These are phyloP conservation scores for Globisporangium middletonii DNA, from an alignment of 352 stramenopile genomes.

Conservation along the genomic window DNA sequence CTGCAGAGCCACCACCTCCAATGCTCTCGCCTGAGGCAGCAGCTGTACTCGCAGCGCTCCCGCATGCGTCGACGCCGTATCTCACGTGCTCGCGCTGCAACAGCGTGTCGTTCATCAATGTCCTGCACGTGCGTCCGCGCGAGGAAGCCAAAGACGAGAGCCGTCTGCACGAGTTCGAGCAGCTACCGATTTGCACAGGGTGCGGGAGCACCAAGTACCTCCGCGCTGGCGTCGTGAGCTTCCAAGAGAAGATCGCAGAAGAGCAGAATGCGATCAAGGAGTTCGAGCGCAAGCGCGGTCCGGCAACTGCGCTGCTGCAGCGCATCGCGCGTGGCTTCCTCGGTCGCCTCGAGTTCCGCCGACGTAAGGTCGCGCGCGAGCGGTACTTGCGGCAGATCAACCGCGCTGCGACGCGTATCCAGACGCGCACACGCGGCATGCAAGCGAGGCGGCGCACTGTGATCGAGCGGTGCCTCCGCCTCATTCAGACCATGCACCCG, in stretches of 20 bases:
- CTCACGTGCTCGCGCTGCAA: slow-evolving; percentile 78
- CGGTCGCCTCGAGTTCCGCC: slow-evolving; percentile 44
- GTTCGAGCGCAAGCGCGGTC: slow-evolving; percentile 47
- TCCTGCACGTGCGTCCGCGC: slow-evolving; percentile 31
- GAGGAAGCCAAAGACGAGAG: slow-evolving; percentile 6
- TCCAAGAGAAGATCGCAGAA: slow-evolving; percentile 72
- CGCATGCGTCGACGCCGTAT: slow-evolving; percentile 53
- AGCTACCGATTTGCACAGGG: slow-evolving; percentile 51
- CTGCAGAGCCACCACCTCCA: neutral
- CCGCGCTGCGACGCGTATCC: slow-evolving; percentile 42
- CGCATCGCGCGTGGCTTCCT: slow-evolving; percentile 62
- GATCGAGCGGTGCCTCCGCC: slow-evolving; percentile 59
- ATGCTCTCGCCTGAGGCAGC: slow-evolving; percentile 4
- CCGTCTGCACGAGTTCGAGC: slow-evolving; percentile 37
- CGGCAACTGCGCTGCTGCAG: slow-evolving; percentile 49
- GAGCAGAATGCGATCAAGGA: slow-evolving; percentile 53
- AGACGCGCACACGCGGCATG: slow-evolving; percentile 53
- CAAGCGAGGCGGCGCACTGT: slow-evolving; percentile 43
- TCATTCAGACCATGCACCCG: slow-evolving; percentile 52
- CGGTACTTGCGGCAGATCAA: slow-evolving; percentile 50
- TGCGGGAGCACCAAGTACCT: slow-evolving; percentile 69
- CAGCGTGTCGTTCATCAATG: slow-evolving; percentile 67
- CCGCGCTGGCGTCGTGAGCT: slow-evolving; percentile 62
- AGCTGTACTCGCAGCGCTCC: slow-evolving; percentile 12
- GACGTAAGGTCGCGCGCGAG: slow-evolving; percentile 36